A percentile compares a stretch with the other conserved stretches of the same genome.
These are phyloP conservation scores for Echria macrotheca DNA, from an alignment of 495 filamentous ascomycete species.

Conservation along the genomic window DNA sequence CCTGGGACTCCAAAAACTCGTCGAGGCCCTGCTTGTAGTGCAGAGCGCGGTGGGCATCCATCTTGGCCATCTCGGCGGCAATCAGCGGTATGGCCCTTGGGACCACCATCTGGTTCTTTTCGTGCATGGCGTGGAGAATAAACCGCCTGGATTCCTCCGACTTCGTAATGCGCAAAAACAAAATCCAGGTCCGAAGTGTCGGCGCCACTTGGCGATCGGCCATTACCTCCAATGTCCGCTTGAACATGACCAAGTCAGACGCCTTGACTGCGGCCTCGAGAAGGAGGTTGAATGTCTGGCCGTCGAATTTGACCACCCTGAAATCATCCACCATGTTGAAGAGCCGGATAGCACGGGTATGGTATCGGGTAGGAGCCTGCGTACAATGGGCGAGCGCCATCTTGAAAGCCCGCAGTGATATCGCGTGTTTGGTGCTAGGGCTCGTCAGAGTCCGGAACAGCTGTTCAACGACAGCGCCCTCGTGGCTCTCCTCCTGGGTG, in stretches of 20 bases:
- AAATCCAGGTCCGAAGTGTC: slow-evolving; percentile 33
- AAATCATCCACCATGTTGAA: slow-evolving; percentile 3
- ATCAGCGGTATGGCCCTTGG: slow-evolving; percentile 17
- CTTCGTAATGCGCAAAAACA: slow-evolving; percentile 36
- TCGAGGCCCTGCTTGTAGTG: slow-evolving; percentile 16
- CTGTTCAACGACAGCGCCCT: not conserved
- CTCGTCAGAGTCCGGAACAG: not conserved
- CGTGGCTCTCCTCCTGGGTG: not conserved
- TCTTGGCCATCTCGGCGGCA: slow-evolving; percentile 28
- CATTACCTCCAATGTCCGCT: slow-evolving; percentile 30
- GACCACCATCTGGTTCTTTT: slow-evolving; percentile 22
- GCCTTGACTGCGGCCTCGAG: slow-evolving; percentile 25
- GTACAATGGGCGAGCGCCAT: not conserved
- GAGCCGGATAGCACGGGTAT: not conserved
- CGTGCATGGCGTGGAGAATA: slow-evolving; percentile 28
- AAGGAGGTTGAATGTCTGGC: slow-evolving; percentile 30
- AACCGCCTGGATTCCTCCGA: slow-evolving; percentile 31
- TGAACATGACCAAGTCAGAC: slow-evolving; percentile 28
- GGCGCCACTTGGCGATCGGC: slow-evolving; percentile 20
- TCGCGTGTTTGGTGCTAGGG: slow-evolving; percentile 17
- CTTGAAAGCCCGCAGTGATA: slow-evolving; percentile 18
- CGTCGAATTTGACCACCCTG: slow-evolving; percentile 27
- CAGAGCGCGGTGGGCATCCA: slow-evolving; percentile 29
- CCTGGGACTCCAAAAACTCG: slow-evolving; percentile 25
- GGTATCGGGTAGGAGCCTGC: slow-evolving; percentile 15